These are phyloP conservation scores for Phytomonas sp. DNA, from an alignment of 208 protist genomes.

Conservation along the genomic window DNA sequence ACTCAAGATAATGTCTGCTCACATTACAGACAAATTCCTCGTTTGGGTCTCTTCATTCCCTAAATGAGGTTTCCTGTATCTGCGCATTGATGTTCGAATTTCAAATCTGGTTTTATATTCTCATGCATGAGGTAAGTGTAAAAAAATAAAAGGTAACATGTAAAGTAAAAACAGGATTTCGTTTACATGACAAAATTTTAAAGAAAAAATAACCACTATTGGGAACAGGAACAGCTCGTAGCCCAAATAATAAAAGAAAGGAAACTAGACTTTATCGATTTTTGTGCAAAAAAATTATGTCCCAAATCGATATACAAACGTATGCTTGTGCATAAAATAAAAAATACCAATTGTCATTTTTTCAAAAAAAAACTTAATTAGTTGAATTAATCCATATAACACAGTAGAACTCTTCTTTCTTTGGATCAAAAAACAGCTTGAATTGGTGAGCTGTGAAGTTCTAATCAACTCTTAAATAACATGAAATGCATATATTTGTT, in stretches of 20 bases:
- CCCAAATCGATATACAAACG: no score
- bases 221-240: no score
- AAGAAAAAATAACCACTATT: conserved; percentile 6
- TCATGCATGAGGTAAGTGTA: no score
- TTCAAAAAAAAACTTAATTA: conserved; percentile 2
- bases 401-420: not conserved
- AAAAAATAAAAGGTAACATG: not conserved
- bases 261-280: conserved; percentile 11
- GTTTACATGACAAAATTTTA: not conserved
- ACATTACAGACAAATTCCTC: no score
- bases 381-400: conserved; percentile 4
- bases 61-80: no score
- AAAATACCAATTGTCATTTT: no score
- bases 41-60: no score
- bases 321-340: conserved; percentile 6
- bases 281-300: conserved; percentile 8
- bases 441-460: no score
- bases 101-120: no score
- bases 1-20: no score
- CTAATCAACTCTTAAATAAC: no score
- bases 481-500: conserved; percentile 3
- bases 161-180: conserved; percentile 9
- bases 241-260: conserved; percentile 9
- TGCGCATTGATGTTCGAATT: no score
- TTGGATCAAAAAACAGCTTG: conserved; percentile 5